Conservation (phyloP, 768 basidiomycete genomes). For the Podaxis pistillaris region DNA sequence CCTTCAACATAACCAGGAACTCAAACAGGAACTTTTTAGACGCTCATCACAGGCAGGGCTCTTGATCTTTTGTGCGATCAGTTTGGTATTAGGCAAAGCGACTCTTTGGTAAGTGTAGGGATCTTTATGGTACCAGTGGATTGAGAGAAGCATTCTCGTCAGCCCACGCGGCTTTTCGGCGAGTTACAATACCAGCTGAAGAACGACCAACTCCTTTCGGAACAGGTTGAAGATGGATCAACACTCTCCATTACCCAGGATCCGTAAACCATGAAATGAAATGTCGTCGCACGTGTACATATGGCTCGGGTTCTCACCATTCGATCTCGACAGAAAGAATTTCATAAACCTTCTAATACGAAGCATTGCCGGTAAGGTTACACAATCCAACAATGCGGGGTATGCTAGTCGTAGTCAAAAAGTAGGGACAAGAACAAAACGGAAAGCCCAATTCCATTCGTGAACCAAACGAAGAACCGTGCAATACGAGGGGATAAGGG, state of each 20-base stretch:
- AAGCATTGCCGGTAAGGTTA: conserved; percentile 34
- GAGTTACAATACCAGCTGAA: conserved; percentile 31
- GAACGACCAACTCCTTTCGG: conserved; percentile 48
- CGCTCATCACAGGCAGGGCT: conserved; percentile 55
- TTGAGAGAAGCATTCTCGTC: not conserved
- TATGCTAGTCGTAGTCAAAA: conserved; percentile 27
- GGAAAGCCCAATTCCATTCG: not conserved
- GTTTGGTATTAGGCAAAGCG: conserved; percentile 23
- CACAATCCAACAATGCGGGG: conserved; percentile 40
- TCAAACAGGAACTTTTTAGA: conserved; percentile 33
- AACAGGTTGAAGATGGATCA: conserved; percentile 56
- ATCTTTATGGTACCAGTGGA: not conserved
- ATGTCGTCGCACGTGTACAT: not conserved
- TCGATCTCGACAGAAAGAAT: not conserved
- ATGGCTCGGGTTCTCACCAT: not conserved
- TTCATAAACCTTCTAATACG: conserved; percentile 33
- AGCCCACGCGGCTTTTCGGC: conserved; percentile 44
- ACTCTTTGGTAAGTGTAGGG: conserved; percentile 18
- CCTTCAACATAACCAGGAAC: not conserved
- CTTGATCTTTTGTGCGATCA: conserved; percentile 52
- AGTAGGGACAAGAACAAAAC: not conserved
- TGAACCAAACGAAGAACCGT: conserved; percentile 28
- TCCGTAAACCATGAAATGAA: not conserved
- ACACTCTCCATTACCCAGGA: conserved; percentile 23
- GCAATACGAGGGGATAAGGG: conserved; percentile 21